Evolutionary conservation across 345 rosid species (phyloP), one percentile per base, ranked within the genome.

Genomic region (Brassica rapa): DNA sequence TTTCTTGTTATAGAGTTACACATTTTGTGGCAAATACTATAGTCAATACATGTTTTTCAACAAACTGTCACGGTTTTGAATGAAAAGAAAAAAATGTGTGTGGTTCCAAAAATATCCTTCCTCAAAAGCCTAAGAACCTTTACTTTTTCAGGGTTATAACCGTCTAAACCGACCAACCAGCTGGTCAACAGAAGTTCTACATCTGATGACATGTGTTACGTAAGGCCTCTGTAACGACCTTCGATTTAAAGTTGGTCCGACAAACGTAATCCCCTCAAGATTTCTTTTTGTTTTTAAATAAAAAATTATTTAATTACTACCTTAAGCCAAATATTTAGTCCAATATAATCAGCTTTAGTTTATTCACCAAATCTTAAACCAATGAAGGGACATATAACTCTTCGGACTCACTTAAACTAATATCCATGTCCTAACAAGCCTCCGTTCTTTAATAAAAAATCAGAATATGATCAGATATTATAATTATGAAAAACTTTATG

Each of bases 371-470:
- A 72, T 78, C 62, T 71, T 14, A 41, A 78, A 65, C 65, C 67
- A 30, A 65, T 78, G 77, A 78, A 72, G 29, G 72, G 77, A 57
- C 81, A 71, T 65, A 8, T 66, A 78, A 66, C 81, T 78, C 81
- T 78, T 78, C 55, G 5, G 68, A 76, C 68, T 72, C 73, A 10
- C 77, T 56, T 72, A 30, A 57, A 70, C 30, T 69, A 61, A 24
- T 27, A 64, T 16, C 27, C 41, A 27, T 62, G 55, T n/a, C 68
- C 11, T 60, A 10, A 62, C 63, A 63, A 62, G 49, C 62, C 37
- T 73, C 56, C 25, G 25, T 8, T 19, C 27, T 16, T 35, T 57
- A 56, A 3, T 21, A 53, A 57, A 1, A 21, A 70, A 57, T 55
- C 33, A 39, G 49, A 59, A 61, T 60, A 37, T 61, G 60, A 43